Base-by-base conservation (phyloP, 345 rosid genomes). In the Stellera chamaejasme region DNA sequence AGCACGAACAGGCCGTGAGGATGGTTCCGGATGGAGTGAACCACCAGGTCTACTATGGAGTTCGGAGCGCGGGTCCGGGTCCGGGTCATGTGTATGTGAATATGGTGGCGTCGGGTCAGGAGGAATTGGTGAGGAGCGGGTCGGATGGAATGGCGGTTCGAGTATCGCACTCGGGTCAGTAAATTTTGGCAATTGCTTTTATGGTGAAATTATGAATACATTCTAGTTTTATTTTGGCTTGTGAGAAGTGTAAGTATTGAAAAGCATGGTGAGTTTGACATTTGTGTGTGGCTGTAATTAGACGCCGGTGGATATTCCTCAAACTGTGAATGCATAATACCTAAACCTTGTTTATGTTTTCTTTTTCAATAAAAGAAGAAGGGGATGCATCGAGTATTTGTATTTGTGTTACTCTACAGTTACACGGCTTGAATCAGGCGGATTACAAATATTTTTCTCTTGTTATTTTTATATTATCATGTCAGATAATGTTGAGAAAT, bases 21-120 rank as follows among this genome's bases (percentile, higher is more conserved):
- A 50, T 64, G 23, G 75, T 56, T 53, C 66, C 74, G 13, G 94
- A 85, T 10, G 80, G 80, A 42, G 55, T 71, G 54, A 82, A 69
- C 60, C 90, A 76, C 44, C 86, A 62, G 44, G 76, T 77, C 12
- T 88, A 79, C 68, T 84, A 88, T 25, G 96, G 90, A 49, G 71
- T 79, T 61, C 69, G 79, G 45, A 61, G 72, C 62, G 64, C 82
- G 10, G 83, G 82, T 55, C 59, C 76, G 68, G 71, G 71, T 52
- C 73, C 75, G 4, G 39, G 23, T 19, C 23, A 19, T 19, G 76
- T 78, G 50, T 81, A 86, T 51, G 71, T 80, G 5, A 95, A 89
- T 28, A 68, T 80, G 76, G 60, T 75, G 61, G 67, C 71, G n/a
- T 72, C 78, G 25, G 83, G 79, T 10, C 95, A 66, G 43, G 91